Evolutionary conservation across 805 yeast genomes (phyloP).

Genomic region (Barnettozyma populi): DNA sequence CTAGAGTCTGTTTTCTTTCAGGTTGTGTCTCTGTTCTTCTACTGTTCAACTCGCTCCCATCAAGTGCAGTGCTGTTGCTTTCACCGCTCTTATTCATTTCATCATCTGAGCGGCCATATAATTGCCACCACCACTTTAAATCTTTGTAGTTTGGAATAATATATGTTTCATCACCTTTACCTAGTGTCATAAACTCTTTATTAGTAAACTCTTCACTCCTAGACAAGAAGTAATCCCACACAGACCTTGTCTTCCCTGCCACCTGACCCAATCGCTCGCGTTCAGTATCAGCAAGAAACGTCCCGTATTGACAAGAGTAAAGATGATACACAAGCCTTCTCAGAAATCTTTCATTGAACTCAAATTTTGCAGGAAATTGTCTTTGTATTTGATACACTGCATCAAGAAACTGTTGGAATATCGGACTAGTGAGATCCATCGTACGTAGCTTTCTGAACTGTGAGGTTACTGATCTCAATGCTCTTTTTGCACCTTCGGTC

Average conservation of each 20-base stretch:
- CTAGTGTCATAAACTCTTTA: conserved; percentile 31
- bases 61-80: neutral
- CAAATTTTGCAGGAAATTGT: conserved; percentile 71
- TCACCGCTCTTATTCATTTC: conserved; percentile 44
- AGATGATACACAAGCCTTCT: conserved; percentile 81
- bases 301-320: conserved; percentile 92
- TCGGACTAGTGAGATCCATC: conserved; percentile 71
- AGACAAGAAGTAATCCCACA: conserved; percentile 90
- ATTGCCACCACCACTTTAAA: conserved; percentile 85
- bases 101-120: conserved; percentile 69
- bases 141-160: conserved; percentile 57
- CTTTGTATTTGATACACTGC: conserved; percentile 73
- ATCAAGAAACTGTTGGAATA: conserved; percentile 91
- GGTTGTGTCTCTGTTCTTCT: conserved; percentile 1
- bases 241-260: conserved; percentile 60
- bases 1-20: neutral
- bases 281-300: conserved; percentile 77
- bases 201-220: conserved; percentile 66
- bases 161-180: conserved; percentile 24
- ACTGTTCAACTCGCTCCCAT: conserved; percentile 3
- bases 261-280: conserved; percentile 43
- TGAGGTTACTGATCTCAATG: conserved; percentile 45
- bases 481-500: conserved; percentile 38
- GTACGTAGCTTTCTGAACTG: conserved; percentile 45
- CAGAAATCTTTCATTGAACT: conserved; percentile 83